Evolutionary conservation across 208 protist species (phyloP).

Genomic region (Herpetomonas samuelpessoai): DNA sequence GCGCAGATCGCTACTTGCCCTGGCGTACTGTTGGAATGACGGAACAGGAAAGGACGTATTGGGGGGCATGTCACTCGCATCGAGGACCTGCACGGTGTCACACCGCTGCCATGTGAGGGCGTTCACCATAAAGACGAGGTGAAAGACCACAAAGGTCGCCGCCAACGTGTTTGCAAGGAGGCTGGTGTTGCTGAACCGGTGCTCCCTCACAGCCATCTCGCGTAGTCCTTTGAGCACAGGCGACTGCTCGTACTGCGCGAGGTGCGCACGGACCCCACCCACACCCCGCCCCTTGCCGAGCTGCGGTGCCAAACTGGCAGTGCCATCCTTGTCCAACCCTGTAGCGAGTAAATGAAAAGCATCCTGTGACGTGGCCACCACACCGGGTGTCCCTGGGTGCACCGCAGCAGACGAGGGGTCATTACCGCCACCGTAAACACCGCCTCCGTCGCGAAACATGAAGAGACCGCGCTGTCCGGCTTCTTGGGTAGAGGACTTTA

Average conservation of each 20-base stretch:
- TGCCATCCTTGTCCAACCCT: neutral
- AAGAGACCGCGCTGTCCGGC: neutral
- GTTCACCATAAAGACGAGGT: slow-evolving; percentile 9
- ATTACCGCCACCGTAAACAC: too few relatives aligned
- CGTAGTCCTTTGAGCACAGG: slow-evolving; percentile 8
- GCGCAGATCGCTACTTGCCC: slow-evolving; percentile 5
- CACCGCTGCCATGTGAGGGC: slow-evolving; percentile 20
- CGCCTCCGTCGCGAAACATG: neutral
- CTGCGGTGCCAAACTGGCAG: too few relatives aligned
- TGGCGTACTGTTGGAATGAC: neutral
- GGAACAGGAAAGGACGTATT: neutral
- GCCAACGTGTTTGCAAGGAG: slow-evolving; percentile 15
- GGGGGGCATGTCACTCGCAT: neutral
- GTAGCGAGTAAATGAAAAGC: neutral
- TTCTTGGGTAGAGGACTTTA: neutral
- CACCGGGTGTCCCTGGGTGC: too few relatives aligned
- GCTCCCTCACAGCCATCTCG: slow-evolving; percentile 14
- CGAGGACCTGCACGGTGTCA: slow-evolving; percentile 5
- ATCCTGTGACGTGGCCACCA: neutral
- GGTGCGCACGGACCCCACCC: too few relatives aligned
- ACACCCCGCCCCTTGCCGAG: too few relatives aligned
- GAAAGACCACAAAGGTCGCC: slow-evolving; percentile 11
- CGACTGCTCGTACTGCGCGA: neutral
- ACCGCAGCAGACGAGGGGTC: too few relatives aligned
- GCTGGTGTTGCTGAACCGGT: slow-evolving; percentile 14